Evolutionary conservation across 2,329 filamentous ascomycete species (phyloP), one percentile per base, ranked within the genome.

Genomic region (Clonostachys rosea): DNA sequence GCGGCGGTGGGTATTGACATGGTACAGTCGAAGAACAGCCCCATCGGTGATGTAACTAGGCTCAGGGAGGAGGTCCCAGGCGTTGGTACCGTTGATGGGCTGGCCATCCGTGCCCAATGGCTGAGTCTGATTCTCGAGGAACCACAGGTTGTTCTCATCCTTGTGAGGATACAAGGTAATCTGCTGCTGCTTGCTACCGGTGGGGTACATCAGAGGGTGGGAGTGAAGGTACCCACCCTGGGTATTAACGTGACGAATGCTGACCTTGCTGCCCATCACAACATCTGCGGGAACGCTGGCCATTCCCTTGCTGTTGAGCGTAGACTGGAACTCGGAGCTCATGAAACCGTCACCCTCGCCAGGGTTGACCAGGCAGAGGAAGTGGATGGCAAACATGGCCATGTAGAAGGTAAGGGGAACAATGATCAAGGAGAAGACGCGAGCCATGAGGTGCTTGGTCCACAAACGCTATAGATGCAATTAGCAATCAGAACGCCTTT

Each of bases 281-380:
- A 99, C 87, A 69, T 99, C 91, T 33, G 89, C 94, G 3, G 94
- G 87, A 6, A 95, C 91, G 67, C 95, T 91, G 63, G 90, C 86
- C 94, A 99, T 99, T 46, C 82, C 85, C 76, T 97, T 99, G 60
- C 84, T 91, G 73, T 97, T 99, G 55, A 99, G 76, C 3, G 94
- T 97, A 34, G 94, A 88, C 72, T 99, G 94, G 75, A 99, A 99
- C 64, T 99, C 94, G 47, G 92, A 96, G 63, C 91, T 96, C 94
- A 99, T 99, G 76, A 99, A 99, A 47, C 94, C 94, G 67, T 99
- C 94, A 47, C 94, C 94, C 45, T 99, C 94, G 50, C 94, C 94
- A 30, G 94, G 94, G 70, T 99, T 99, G 50, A 86, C 81, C 40
- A 99, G 79, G 74, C 89, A 95, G 56, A 91, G 57, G 70, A 99